phyloP scores from a whole-genome alignment of 192 early-diverging fungal genomes.

The Spizellomyces punctatus region DNA sequence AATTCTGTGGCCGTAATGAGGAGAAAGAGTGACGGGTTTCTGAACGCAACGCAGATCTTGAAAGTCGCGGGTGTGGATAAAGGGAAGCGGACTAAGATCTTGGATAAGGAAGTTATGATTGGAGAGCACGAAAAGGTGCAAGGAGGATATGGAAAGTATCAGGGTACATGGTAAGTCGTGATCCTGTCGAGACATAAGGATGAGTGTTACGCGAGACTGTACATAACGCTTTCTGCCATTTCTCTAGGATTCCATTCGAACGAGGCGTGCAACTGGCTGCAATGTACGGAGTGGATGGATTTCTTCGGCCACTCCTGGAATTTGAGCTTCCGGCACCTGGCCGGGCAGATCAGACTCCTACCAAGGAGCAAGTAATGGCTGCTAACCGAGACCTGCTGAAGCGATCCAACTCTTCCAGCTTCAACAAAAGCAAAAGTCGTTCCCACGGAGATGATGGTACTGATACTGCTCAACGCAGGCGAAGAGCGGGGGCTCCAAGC shows the following conservation, averaged over 20 bases:
- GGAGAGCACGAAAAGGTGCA: conserved; percentile 95
- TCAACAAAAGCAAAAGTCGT: conserved; percentile 4
- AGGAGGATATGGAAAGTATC: conserved; percentile 98
- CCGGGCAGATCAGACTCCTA: conserved; percentile 55
- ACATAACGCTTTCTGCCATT: not conserved
- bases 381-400: conserved; percentile 14
- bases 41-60: conserved; percentile 98
- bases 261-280: conserved; percentile 79
- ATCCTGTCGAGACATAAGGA: not conserved
- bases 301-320: conserved; percentile 80
- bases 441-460: not conserved
- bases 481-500: conserved; percentile 20
- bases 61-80: conserved; percentile 97
- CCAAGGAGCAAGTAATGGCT: conserved; percentile 53
- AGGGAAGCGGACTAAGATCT: conserved; percentile 85
- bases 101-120: conserved; percentile 88
- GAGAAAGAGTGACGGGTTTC: conserved; percentile 78
- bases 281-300: conserved; percentile 75
- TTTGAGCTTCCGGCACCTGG: conserved; percentile 65
- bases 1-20: conserved; percentile 73
- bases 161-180: conserved; percentile 74
- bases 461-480: conserved; percentile 9
- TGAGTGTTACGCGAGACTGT: not conserved
- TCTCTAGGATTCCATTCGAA: conserved; percentile 80
- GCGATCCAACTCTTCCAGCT: not conserved